These are phyloP conservation scores for Paecilomyces formosus DNA, from an alignment of 2,329 filamentous ascomycete genomes.

Conservation along the genomic window DNA sequence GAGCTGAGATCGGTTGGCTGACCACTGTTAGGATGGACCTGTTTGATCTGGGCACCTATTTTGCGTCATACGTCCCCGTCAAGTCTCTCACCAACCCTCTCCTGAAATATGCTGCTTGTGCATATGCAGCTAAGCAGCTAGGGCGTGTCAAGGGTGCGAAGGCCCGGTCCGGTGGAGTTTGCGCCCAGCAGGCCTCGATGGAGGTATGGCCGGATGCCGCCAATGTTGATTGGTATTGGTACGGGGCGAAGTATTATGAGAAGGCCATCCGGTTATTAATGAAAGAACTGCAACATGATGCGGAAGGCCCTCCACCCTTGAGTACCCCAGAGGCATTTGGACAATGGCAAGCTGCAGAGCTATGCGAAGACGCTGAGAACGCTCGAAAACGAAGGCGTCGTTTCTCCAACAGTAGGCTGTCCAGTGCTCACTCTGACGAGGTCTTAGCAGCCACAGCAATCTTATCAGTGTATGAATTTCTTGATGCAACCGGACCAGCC, in stretches of 20 bases:
- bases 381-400: slow-evolving; percentile 35
- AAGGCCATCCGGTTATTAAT: slow-evolving; percentile 52
- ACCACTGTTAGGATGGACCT: slow-evolving; percentile 33
- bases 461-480: slow-evolving; percentile 59
- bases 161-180: slow-evolving; percentile 42
- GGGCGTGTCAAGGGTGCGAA: slow-evolving; percentile 48
- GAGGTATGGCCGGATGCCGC: slow-evolving; percentile 45
- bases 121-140: slow-evolving; percentile 56
- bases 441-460: slow-evolving; percentile 59
- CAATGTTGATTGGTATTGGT: slow-evolving; percentile 52
- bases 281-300: slow-evolving; percentile 35
- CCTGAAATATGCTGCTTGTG: slow-evolving; percentile 48
- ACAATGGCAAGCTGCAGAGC: slow-evolving; percentile 27
- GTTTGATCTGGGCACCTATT: slow-evolving; percentile 49
- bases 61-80: slow-evolving; percentile 53
- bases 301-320: slow-evolving; percentile 24
- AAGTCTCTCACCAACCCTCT: slow-evolving; percentile 45
- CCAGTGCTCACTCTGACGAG: slow-evolving; percentile 45
- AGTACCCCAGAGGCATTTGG: slow-evolving; percentile 27
- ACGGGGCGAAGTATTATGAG: slow-evolving; percentile 57
- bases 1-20: background rate
- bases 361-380: slow-evolving; percentile 29
- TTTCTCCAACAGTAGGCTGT: slow-evolving; percentile 37
- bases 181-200: slow-evolving; percentile 42
- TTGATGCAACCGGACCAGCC: slow-evolving; percentile 56